Percentiles rank a stretch among this genome's conserved stretches.
These are phyloP conservation scores for Russula sp. DNA, from an alignment of 768 basidiomycete genomes.

Conservation along the genomic window DNA sequence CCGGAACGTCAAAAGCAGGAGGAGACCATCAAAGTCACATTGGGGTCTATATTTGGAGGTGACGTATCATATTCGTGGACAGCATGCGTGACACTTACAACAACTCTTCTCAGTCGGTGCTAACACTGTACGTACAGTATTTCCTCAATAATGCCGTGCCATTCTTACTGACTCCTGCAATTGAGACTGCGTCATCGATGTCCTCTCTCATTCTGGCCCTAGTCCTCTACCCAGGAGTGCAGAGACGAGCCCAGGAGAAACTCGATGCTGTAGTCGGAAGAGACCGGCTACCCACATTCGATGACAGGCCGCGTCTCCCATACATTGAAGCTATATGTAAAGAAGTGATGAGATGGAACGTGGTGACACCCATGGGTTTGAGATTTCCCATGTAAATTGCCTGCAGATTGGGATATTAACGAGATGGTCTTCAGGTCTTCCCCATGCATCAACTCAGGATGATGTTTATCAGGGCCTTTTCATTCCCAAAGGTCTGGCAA, in stretches of 20 bases:
- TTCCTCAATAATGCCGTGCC: background rate
- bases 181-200: conserved; percentile 11
- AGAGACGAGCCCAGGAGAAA: conserved; percentile 22
- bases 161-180: background rate
- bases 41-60: conserved; percentile 8
- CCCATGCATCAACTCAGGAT: conserved; percentile 1
- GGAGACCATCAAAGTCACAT: background rate
- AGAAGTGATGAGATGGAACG: background rate
- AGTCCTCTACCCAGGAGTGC: background rate
- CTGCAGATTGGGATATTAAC: background rate
- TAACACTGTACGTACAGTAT: conserved; percentile 2
- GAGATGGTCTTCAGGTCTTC: background rate
- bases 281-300: conserved; percentile 25
- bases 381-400: background rate
- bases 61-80: background rate
- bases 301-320: conserved; percentile 18
- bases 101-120: conserved; percentile 1
- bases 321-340: background rate
- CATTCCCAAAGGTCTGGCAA: conserved; percentile 9
- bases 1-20: background rate
- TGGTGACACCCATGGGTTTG: conserved; percentile 3
- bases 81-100: background rate
- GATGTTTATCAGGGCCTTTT: conserved; percentile 9
- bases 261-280: conserved; percentile 25
- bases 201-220: conserved; percentile 7